Base-by-base conservation (phyloP, 169 alveolate species). In the Cryptosporidium sp. region DNA sequence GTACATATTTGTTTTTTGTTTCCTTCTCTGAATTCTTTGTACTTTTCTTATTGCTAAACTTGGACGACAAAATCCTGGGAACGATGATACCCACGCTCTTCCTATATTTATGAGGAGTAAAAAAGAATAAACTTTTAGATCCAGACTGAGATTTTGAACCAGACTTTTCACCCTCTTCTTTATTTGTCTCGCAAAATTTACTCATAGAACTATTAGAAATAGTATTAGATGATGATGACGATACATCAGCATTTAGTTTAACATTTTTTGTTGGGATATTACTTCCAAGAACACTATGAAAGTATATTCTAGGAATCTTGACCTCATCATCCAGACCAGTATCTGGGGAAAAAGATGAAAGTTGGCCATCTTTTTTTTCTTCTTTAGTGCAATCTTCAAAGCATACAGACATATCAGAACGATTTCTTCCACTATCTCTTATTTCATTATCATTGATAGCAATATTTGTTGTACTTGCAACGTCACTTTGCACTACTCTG, bases 51-150 rank as follows among this genome's bases (percentile, higher is more conserved):
- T 35, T 56, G 26, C 21, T 73, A n/a, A 29, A 26, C 37, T 35
- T 73, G 56, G 35, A 35, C 0, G 71, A 37, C n/a, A 73, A 31
- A 35, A 73, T 33, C 35, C 44, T 80, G 0, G 89, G 75, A 37
- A 60, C 75, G 8, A 80, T 65, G 23, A 80, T 80, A 7, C 89
- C 89, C 31, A 80, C 68, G 7, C 80, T 67, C 52, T 65, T 80
- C 35, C 89, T 80, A 16, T 80, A 80, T 7, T 80, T 80, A 31
- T 80, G 75, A 58, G 89, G 89, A 26, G 73, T 44, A 48, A 80
- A 80, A 37, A 48, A 70, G 29, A 45, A 45, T 29, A 70, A 23
- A 10, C 60, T 29, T 12, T 23, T 56, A 2, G 67, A 56, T 21
- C 67, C 67, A 56, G 8, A 16, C 26, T 16, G 18, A 21, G 67